Evolutionary conservation across 1,284 basidiomycete genomes (phyloP).

Genomic region (Erythrobasidium hasegawianum): DNA sequence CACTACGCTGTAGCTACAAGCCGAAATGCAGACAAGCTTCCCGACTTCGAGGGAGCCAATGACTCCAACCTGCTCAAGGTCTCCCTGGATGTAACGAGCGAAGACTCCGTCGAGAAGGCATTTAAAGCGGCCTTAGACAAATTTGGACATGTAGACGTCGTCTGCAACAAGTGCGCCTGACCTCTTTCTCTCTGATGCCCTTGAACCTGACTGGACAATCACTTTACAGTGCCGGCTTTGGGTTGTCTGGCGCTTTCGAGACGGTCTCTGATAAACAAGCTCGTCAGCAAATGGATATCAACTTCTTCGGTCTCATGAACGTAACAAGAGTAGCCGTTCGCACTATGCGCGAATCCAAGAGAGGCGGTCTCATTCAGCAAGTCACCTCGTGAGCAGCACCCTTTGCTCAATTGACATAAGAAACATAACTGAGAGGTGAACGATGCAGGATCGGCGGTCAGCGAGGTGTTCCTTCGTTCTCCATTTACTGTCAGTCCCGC

Average conservation of each 20-base stretch:
- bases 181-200: too few species aligned
- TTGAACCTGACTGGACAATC: too few species aligned
- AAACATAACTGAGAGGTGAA: too few species aligned
- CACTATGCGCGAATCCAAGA: slow-evolving; percentile 35
- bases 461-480: too few species aligned
- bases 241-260: slow-evolving; percentile 38
- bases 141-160: slow-evolving; percentile 37
- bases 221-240: slow-evolving; percentile 36
- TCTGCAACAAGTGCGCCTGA: slow-evolving; percentile 34
- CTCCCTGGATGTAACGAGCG: slow-evolving; percentile 36
- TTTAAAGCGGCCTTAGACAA: slow-evolving; percentile 36
- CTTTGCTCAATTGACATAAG: too few species aligned
- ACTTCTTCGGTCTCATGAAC: slow-evolving; percentile 39
- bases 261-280: slow-evolving; percentile 37
- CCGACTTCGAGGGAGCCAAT: slow-evolving; percentile 33
- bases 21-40: slow-evolving; percentile 33
- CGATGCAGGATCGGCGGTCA: too few species aligned
- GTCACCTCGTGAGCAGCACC: slow-evolving; percentile 27
- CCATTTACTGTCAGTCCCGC: too few species aligned
- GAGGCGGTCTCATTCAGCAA: slow-evolving; percentile 40
- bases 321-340: slow-evolving; percentile 35
- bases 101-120: slow-evolving; percentile 22
- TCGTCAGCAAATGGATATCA: slow-evolving; percentile 38
- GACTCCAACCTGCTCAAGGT: slow-evolving; percentile 37
- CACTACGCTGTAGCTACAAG: slow-evolving; percentile 26